A percentile compares a stretch with the other conserved stretches of the same genome.
phyloP scores from a whole-genome alignment of 2,329 filamentous ascomycete genomes.

The Calonectria pseudoreteaudii region DNA sequence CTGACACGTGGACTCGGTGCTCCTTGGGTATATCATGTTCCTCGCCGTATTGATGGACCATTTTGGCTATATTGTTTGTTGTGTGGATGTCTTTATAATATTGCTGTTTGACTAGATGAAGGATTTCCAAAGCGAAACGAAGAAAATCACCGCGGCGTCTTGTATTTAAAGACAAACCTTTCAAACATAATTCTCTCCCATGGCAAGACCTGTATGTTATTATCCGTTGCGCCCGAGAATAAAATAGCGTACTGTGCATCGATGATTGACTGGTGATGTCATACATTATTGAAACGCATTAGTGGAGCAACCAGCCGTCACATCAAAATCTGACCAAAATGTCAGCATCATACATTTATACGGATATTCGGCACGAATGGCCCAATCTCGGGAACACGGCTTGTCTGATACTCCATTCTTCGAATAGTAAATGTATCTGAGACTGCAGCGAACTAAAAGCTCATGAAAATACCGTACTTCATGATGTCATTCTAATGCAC shows the following conservation, averaged over 20 bases:
- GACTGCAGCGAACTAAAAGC: neutral
- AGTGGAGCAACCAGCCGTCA: neutral
- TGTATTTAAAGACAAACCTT: neutral
- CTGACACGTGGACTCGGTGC: conserved; percentile 59
- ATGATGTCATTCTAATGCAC: neutral
- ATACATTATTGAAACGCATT: neutral
- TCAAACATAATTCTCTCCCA: neutral
- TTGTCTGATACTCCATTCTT: neutral
- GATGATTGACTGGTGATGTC: neutral
- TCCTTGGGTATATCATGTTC: conserved; percentile 63
- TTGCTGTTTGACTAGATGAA: neutral
- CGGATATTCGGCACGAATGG: neutral
- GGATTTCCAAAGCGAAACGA: no score
- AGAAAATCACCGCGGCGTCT: neutral
- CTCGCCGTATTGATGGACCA: conserved; percentile 64
- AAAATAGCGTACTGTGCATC: neutral
- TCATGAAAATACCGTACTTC: neutral
- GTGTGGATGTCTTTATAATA: neutral
- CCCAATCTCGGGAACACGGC: neutral
- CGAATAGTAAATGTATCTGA: neutral
- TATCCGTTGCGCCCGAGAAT: neutral
- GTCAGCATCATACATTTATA: neutral
- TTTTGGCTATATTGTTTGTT: conserved; percentile 41
- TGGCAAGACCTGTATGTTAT: neutral
- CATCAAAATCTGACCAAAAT: neutral